A percentile compares a stretch with the other conserved stretches of the same genome.
phyloP scores from a whole-genome alignment of 768 basidiomycete genomes.

The Mrakia frigida region DNA sequence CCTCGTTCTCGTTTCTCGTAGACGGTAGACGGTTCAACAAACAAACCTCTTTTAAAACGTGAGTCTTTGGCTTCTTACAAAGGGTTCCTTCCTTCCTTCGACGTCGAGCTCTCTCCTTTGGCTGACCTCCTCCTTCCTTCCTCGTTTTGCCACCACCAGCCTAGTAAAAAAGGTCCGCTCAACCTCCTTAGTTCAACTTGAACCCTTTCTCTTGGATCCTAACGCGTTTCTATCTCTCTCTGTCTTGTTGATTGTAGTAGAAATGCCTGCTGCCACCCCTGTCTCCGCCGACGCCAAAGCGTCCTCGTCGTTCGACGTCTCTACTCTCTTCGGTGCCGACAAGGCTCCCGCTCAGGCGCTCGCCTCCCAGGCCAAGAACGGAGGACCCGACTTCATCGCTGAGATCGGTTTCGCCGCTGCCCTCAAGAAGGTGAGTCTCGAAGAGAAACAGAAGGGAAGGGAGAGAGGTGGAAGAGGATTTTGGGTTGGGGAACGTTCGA shows the following conservation, averaged over 20 bases:
- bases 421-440: conserved; percentile 53
- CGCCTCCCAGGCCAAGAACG: conserved; percentile 70
- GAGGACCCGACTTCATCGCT: conserved; percentile 71
- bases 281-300: conserved; percentile 13
- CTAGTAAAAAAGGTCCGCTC: conserved; percentile 1
- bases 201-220: not conserved
- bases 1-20: conserved; percentile 12
- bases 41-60: not conserved
- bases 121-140: not conserved
- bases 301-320: conserved; percentile 28
- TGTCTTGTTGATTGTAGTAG: not conserved
- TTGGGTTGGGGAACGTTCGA: conserved; percentile 7
- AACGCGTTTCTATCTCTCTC: not conserved
- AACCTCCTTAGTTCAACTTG: not conserved
- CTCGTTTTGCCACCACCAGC: conserved; percentile 1
- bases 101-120: too few relatives aligned
- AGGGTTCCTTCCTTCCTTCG: not conserved
- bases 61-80: not conserved
- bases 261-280: conserved; percentile 15
- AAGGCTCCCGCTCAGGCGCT: conserved; percentile 60
- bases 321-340: conserved; percentile 31
- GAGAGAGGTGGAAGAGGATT: not conserved
- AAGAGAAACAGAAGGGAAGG: not conserved
- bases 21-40: conserved; percentile 15
- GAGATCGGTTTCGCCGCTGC: conserved; percentile 66